Conservation (phyloP, 345 rosid species). For the Hypericum androsaemum region DNA sequence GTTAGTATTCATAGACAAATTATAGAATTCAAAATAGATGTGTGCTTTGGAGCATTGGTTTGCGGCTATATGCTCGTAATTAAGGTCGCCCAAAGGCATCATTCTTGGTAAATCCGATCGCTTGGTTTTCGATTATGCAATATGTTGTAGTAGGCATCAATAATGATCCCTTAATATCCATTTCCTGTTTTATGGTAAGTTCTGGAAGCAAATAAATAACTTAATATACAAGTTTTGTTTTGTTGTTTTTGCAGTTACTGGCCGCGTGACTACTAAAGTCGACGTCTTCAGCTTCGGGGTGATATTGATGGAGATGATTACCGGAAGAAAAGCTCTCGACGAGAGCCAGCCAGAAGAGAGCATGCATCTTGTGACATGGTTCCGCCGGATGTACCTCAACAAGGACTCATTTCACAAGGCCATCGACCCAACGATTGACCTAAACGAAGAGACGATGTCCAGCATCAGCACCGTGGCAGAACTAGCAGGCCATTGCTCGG, state of each 20-base stretch:
- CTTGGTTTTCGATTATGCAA: no score
- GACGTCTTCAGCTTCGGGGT: conserved; percentile 2
- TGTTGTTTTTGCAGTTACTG: neutral
- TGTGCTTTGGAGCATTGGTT: no score
- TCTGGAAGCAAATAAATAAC: no score
- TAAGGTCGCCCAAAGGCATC: no score
- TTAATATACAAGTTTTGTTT: no score
- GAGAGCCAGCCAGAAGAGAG: conserved; percentile 5
- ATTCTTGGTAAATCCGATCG: no score
- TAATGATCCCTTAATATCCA: no score
- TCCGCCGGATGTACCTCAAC: conserved; percentile 2
- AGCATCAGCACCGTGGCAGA: conserved; percentile 6
- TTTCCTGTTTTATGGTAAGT: no score
- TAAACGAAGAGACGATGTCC: neutral
- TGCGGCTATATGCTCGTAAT: no score
- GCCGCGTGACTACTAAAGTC: conserved; percentile 3
- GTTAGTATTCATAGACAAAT: no score
- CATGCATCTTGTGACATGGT: conserved; percentile 7
- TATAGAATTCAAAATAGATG: no score
- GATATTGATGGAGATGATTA: conserved; percentile 1
- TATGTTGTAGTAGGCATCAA: no score
- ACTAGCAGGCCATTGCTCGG: conserved; percentile 3
- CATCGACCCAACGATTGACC: conserved; percentile 2
- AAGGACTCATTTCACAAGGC: conserved; percentile 3
- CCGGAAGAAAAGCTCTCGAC: conserved; percentile 1